These are phyloP conservation scores for Aphanomyces astaci DNA, from an alignment of 352 stramenopile genomes.

Conservation along the genomic window DNA sequence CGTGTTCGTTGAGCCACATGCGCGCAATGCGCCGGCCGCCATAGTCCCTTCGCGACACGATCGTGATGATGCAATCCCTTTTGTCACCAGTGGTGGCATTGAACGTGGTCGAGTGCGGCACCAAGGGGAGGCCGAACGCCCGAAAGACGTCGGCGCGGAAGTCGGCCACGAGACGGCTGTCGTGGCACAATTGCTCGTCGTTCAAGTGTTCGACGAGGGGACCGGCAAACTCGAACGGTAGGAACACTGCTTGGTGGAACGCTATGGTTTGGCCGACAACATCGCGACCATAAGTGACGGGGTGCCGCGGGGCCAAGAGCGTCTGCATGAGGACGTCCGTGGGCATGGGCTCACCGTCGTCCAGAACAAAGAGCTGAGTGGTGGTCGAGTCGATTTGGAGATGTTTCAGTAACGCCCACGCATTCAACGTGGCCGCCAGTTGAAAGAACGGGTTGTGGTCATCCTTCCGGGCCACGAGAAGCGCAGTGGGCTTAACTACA, in stretches of 20 bases:
- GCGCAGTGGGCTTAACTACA: slow-evolving; percentile 24
- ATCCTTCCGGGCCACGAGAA: slow-evolving; percentile 37
- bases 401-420: slow-evolving; percentile 34
- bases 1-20: slow-evolving; percentile 59
- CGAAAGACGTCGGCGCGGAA: slow-evolving; percentile 33
- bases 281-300: slow-evolving; percentile 30
- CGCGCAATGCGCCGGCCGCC: slow-evolving; percentile 41
- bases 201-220: slow-evolving; percentile 68
- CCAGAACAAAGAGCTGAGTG: slow-evolving; percentile 40
- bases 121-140: not conserved
- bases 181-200: slow-evolving; percentile 46
- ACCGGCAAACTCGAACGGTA: slow-evolving; percentile 42
- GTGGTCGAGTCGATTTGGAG: slow-evolving; percentile 30
- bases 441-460: slow-evolving; percentile 57
- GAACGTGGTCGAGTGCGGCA: not conserved
- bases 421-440: slow-evolving; percentile 35
- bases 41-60: slow-evolving; percentile 51
- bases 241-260: slow-evolving; percentile 37
- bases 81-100: not conserved
- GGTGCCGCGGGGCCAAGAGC: slow-evolving; percentile 29
- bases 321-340: slow-evolving; percentile 42
- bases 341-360: slow-evolving; percentile 34
- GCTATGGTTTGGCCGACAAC: slow-evolving; percentile 30
- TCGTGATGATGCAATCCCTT: slow-evolving; percentile 31
- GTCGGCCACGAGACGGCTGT: slow-evolving; percentile 39